Percentiles rank a stretch among this genome's conserved stretches.
phyloP scores from a whole-genome alignment of 805 yeast species.

The Cyberlindnera americana region DNA sequence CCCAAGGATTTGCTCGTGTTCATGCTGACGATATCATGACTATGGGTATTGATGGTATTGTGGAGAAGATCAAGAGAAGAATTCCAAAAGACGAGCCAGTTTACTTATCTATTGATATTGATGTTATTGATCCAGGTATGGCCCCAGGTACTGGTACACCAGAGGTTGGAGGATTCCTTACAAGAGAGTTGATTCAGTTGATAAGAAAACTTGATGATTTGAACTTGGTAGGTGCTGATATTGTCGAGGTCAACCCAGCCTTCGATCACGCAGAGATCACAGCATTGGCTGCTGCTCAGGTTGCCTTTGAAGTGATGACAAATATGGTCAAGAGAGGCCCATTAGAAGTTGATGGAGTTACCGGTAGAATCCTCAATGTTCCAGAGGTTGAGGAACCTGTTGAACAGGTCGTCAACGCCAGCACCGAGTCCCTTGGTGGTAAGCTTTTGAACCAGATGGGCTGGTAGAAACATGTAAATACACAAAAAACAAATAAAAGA shows the following conservation, averaged over 20 bases:
- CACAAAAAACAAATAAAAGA: not conserved
- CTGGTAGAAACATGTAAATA: conserved; percentile 4
- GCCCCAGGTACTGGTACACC: conserved; percentile 83
- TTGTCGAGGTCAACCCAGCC: conserved; percentile 71
- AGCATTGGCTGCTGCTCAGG: conserved; percentile 66
- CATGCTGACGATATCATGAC: conserved; percentile 72
- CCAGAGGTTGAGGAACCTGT: not conserved
- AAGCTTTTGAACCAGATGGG: conserved; percentile 15
- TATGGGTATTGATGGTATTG: conserved; percentile 58
- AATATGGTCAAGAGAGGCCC: conserved; percentile 67
- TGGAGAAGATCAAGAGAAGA: conserved; percentile 45
- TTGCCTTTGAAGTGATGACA: conserved; percentile 67
- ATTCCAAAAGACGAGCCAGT: conserved; percentile 67
- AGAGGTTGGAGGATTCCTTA: conserved; percentile 71
- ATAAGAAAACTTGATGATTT: conserved; percentile 58
- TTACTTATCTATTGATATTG: conserved; percentile 76
- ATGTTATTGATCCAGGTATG: conserved; percentile 66
- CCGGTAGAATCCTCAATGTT: conserved; percentile 11
- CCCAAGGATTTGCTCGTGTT: conserved; percentile 66
- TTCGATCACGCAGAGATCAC: conserved; percentile 65
- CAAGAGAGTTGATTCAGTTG: conserved; percentile 58
- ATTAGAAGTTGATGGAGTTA: conserved; percentile 14
- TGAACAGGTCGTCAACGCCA: not conserved
- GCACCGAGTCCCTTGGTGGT: conserved; percentile 1
- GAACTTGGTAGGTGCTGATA: conserved; percentile 68